Percentiles rank a stretch among this genome's conserved stretches.
These are phyloP conservation scores for Hibiscus mutabilis DNA, from an alignment of 345 rosid species.

Conservation along the genomic window DNA sequence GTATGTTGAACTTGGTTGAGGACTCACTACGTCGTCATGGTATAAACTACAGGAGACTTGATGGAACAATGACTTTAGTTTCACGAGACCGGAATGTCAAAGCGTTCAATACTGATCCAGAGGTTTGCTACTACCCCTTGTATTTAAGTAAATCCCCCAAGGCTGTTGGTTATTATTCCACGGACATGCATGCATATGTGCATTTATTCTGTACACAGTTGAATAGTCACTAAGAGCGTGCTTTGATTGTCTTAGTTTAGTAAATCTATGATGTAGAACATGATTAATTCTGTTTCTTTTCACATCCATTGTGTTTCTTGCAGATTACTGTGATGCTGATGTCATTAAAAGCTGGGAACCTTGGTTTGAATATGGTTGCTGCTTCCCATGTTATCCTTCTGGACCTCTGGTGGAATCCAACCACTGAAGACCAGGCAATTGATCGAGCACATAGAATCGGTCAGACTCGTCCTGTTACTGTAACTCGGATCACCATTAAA, in stretches of 20 bases:
- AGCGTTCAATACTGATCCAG: slow-evolving; percentile 69
- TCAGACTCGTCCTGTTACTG: slow-evolving; percentile 92
- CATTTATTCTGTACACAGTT: neutral
- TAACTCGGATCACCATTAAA: slow-evolving; percentile 74
- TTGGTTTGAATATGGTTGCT: slow-evolving; percentile 97
- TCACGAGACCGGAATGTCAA: slow-evolving; percentile 83
- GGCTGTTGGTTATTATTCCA: neutral
- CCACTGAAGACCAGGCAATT: slow-evolving; percentile 93
- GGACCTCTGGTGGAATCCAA: slow-evolving; percentile 99
- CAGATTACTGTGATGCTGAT: slow-evolving; percentile 89
- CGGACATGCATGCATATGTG: neutral
- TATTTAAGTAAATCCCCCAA: neutral
- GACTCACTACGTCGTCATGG: slow-evolving; percentile 35
- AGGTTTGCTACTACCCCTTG: slow-evolving; percentile 36
- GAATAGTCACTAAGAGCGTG: neutral
- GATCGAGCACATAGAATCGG: slow-evolving; percentile 99
- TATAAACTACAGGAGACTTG: slow-evolving; percentile 75
- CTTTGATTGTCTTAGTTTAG: neutral
- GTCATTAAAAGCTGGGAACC: slow-evolving; percentile 95
- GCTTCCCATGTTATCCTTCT: slow-evolving; percentile 90
- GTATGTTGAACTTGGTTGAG: slow-evolving; percentile 84
- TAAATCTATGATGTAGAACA: neutral
- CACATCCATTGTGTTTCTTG: slow-evolving; percentile 14
- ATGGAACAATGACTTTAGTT: slow-evolving; percentile 72
- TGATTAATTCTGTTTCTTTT: neutral